Percentiles rank a stretch among this genome's conserved stretches.
Evolutionary conservation across 257 asterid genomes (phyloP).

Genomic region (Rauvolfia tetraphylla): DNA sequence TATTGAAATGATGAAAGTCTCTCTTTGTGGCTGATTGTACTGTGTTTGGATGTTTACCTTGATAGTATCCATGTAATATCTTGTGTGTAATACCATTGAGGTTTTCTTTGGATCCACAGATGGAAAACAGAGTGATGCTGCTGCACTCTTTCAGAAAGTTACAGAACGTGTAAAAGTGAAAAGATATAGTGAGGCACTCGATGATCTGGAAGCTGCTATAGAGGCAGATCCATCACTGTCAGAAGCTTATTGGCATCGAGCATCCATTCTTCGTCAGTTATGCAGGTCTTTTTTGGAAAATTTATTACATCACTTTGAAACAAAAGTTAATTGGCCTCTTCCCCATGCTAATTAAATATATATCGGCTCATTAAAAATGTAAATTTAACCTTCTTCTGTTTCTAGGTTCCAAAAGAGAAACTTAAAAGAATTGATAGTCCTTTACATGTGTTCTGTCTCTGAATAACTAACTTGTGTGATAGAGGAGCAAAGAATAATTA

Average conservation of each 20-base stretch:
- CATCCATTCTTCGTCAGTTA: conserved; percentile 73
- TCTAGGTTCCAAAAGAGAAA: neutral
- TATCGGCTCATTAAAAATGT: neutral
- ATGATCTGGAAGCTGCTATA: conserved; percentile 79
- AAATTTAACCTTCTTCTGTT: neutral
- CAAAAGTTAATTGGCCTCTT: neutral
- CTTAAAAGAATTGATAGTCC: neutral
- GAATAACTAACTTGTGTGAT: neutral
- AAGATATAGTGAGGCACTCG: conserved; percentile 81
- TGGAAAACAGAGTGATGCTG: conserved; percentile 62
- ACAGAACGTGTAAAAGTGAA: conserved; percentile 70
- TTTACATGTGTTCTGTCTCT: neutral
- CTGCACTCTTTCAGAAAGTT: conserved; percentile 73
- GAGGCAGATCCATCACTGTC: conserved; percentile 80
- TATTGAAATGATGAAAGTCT: neutral
- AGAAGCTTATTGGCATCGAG: conserved; percentile 76
- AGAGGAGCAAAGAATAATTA: neutral
- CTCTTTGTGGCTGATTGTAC: neutral
- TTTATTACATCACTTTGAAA: neutral
- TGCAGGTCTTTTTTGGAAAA: conserved; percentile 56
- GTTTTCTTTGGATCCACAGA: conserved; percentile 34
- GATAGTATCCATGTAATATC: neutral
- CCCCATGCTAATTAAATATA: neutral
- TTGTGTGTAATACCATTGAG: neutral
- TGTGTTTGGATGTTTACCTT: neutral